Conservation (phyloP, 2,329 filamentous ascomycete genomes). For the Huntiella abstrusa region DNA sequence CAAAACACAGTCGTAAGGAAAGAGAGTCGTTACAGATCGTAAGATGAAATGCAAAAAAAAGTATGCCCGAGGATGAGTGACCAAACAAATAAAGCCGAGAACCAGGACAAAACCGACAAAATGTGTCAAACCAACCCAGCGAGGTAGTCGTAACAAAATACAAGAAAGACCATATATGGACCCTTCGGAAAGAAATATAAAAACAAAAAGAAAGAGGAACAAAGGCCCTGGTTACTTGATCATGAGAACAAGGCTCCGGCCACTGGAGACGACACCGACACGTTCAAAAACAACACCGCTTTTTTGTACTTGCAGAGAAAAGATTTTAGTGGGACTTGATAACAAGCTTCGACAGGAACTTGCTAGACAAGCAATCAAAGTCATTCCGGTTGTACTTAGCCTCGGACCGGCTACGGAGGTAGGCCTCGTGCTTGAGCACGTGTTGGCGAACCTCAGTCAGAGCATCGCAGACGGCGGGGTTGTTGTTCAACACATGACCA, state of each 20-base stretch:
- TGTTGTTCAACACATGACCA: constrained; percentile 77
- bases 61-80: constrained; percentile 11
- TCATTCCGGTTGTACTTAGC: constrained; percentile 77
- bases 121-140: background rate
- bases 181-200: background rate
- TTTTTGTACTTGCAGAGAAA: background rate
- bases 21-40: constrained; percentile 21
- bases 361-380: constrained; percentile 91
- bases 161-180: constrained; percentile 1
- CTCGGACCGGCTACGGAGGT: constrained; percentile 61
- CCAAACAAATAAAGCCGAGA: constrained; percentile 6
- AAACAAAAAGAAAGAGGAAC: background rate
- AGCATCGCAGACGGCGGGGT: constrained; percentile 78
- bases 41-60: constrained; percentile 14
- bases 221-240: background rate
- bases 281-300: constrained; percentile 14
- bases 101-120: constrained; percentile 9
- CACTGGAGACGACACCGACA: constrained; percentile 13
- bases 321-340: constrained; percentile 72
- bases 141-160: constrained; percentile 6
- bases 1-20: background rate
- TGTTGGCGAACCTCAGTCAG: constrained; percentile 91
- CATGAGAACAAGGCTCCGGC: background rate
- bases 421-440: constrained; percentile 80
- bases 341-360: constrained; percentile 90